A percentile compares a stretch with the other conserved stretches of the same genome.
Conservation (phyloP, 495 filamentous ascomycete genomes). For the Xylaria cubensis region DNA sequence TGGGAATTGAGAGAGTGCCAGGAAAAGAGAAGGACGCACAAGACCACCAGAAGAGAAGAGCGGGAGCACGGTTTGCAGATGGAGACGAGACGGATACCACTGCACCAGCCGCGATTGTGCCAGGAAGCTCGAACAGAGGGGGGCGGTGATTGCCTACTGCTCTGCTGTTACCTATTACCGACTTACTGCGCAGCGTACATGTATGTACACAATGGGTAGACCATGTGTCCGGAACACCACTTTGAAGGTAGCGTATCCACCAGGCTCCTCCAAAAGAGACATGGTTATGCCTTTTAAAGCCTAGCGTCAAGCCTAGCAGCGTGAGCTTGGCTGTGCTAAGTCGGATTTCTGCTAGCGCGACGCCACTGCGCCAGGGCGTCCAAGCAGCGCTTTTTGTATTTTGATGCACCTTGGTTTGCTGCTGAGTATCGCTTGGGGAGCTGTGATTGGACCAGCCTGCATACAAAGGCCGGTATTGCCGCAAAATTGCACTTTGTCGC, state of each 20-base stretch:
- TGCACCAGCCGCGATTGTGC: constrained; percentile 11
- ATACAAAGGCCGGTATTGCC: constrained; percentile 43
- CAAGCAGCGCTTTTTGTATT: constrained; percentile 20
- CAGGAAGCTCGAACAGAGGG: constrained; percentile 10
- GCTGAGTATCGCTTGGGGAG: not conserved
- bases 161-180: not conserved
- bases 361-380: constrained; percentile 12
- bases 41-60: constrained; percentile 26
- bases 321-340: constrained; percentile 18
- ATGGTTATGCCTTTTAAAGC: not conserved
- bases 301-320: not conserved
- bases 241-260: constrained; percentile 1
- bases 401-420: constrained; percentile 10
- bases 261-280: constrained; percentile 4
- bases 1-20: constrained; percentile 14
- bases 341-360: not conserved
- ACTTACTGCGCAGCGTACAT: too few species aligned
- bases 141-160: constrained; percentile 9
- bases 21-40: constrained; percentile 23
- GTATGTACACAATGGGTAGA: not conserved
- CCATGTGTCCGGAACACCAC: constrained; percentile 2
- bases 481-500: constrained; percentile 40
- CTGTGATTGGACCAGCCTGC: constrained; percentile 19
- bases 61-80: constrained; percentile 24
- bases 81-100: not conserved